phyloP scores from a whole-genome alignment of 176 grass and related monocot genomes.

The Bothriochloa decipiens region DNA sequence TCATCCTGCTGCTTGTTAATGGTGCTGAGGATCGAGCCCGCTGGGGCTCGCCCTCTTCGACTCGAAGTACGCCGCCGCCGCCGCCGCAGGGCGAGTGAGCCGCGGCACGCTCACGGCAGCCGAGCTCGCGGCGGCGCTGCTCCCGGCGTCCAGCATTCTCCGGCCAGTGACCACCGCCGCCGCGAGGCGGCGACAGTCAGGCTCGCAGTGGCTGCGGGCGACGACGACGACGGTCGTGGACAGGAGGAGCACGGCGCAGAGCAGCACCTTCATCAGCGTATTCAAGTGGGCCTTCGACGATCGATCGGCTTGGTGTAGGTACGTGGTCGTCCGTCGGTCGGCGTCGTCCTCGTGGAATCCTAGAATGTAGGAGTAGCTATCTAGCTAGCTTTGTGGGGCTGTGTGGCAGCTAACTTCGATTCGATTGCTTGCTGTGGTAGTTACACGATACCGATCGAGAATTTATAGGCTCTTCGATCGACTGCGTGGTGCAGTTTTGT shows the following conservation, averaged over 20 bases:
- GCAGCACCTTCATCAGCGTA: background rate
- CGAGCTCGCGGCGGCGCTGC: background rate
- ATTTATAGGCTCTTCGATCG: too few relatives aligned
- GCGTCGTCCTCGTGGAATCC: too few relatives aligned
- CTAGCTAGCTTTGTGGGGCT: too few relatives aligned
- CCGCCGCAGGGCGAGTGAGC: background rate
- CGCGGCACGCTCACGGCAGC: background rate
- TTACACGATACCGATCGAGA: background rate
- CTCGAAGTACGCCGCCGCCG: constrained; percentile 17
- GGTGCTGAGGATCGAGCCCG: constrained; percentile 69
- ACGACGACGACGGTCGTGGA: background rate
- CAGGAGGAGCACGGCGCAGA: background rate
- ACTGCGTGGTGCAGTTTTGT: too few relatives aligned
- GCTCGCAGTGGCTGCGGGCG: background rate
- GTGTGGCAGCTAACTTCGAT: too few relatives aligned
- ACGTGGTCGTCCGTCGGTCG: too few relatives aligned
- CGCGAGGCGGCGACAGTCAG: background rate
- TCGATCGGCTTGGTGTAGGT: too few relatives aligned
- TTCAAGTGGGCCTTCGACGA: background rate
- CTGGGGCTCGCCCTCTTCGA: constrained; percentile 63
- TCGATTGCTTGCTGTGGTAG: background rate
- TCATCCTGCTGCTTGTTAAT: too few relatives aligned
- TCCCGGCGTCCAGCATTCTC: background rate
- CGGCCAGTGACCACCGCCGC: background rate
- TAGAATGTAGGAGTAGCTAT: too few relatives aligned